Base-by-base conservation (phyloP, 495 filamentous ascomycete genomes). In the Xylaria bambusicola region DNA sequence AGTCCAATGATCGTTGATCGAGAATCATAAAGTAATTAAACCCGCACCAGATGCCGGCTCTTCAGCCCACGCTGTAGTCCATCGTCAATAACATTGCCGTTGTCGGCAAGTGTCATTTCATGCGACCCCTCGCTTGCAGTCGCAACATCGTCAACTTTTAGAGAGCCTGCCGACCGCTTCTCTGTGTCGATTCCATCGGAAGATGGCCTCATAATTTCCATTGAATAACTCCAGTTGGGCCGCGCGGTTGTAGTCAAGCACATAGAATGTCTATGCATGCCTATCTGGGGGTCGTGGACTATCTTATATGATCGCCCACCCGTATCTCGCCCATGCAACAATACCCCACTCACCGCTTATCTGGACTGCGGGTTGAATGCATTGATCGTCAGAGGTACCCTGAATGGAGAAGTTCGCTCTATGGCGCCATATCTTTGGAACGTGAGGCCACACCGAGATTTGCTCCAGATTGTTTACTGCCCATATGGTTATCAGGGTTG, bases 1-100 rank as follows among this genome's bases (percentile, higher is more conserved):
- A 42, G 26, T 18, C 9, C 8, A 4, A 20, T 3, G 9, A 35
- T 9, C 6, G 12, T 41, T 3, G 0, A 13, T 38, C 20, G 9
- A 21, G 18, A 8, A 35, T 45, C 5, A 23, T 17, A 10, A 26
- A 21, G 12, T n/a, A 7, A 13, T 52, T 36, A 3, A 5, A 17
- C 38, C 45, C 66, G 59, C 18, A 71, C 68, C 21, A 70, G 52
- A 52, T 70, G 67, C 24, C 65, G 57, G 23, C 53, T 67, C 52
- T 71, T 71, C 12, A 71, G 55, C 24, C 66, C 66, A 31, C 68
- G 66, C 53, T 71, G 68, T 27, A 69, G 52, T 26, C 68, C 68
- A 52, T 69, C 63, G 24, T 71, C 66, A 15, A 66, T 61, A 26
- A 67, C 5, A 52, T 67, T 71, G 8, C 66, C 63, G 24, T 66